Evolutionary conservation across 257 asterid species (phyloP).

Genomic region (Haberlea rhodopensis): DNA sequence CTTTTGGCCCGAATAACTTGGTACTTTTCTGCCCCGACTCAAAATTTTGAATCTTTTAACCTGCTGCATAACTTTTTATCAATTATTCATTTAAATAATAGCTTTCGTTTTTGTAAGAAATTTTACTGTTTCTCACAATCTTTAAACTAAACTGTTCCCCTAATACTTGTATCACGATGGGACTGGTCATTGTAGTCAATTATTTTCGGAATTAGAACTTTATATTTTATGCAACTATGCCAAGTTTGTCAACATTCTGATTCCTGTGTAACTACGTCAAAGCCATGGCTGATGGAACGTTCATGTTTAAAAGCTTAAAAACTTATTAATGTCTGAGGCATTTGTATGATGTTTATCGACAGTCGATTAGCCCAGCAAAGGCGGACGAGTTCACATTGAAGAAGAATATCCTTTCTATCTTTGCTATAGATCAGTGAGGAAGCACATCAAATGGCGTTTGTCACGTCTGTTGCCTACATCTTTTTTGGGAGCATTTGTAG

Average conservation of each 20-base stretch:
- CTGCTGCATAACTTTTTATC: neutral
- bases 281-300: neutral
- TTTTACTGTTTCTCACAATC: neutral
- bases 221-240: no score
- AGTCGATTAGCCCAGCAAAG: constrained; percentile 72
- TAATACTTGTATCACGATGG: no score
- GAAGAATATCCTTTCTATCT: constrained; percentile 76
- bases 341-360: constrained; percentile 26
- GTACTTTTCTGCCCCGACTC: neutral
- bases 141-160: neutral
- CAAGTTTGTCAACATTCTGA: no score
- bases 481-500: constrained; percentile 10
- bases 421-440: constrained; percentile 41
- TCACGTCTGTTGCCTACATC: no score
- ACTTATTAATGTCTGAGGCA: no score
- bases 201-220: neutral
- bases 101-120: neutral
- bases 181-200: neutral
- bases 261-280: neutral
- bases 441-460: constrained; percentile 15
- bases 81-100: no score
- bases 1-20: no score
- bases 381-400: constrained; percentile 82
- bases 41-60: neutral
- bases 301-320: neutral